Conservation (phyloP, 108 stramenopile species). For the Nitzschia sp. region DNA sequence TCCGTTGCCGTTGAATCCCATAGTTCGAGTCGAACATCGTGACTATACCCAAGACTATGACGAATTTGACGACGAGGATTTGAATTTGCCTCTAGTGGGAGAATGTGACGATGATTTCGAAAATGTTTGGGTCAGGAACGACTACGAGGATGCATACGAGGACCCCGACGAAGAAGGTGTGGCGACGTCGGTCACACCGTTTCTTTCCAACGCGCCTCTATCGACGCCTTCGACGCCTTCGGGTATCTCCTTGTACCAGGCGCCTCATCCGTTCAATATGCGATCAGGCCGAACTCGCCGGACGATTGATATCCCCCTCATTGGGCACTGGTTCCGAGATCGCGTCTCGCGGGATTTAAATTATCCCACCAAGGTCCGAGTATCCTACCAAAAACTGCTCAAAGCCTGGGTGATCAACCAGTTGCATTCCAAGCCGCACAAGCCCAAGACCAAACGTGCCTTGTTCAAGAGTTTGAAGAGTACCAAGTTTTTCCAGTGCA, state of each 20-base stretch:
- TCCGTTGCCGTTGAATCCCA: constrained; percentile 89
- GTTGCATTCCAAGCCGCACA: constrained; percentile 87
- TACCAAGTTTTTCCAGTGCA: constrained; percentile 99
- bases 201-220: constrained; percentile 60
- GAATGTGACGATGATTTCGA: constrained; percentile 74
- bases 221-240: constrained; percentile 75
- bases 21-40: constrained; percentile 75
- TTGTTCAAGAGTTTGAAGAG: constrained; percentile 96
- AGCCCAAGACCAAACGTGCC: constrained; percentile 89
- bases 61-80: constrained; percentile 78
- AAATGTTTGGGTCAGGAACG: constrained; percentile 65
- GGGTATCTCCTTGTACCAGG: constrained; percentile 96
- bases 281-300: constrained; percentile 94
- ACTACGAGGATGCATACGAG: constrained; percentile 34
- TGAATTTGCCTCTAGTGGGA: constrained; percentile 75
- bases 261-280: constrained; percentile 94
- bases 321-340: constrained; percentile 94
- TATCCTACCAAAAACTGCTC: constrained; percentile 98
- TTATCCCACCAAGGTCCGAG: constrained; percentile 98
- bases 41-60: constrained; percentile 59
- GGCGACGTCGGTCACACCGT: constrained; percentile 56
- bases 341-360: constrained; percentile 86
- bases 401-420: constrained; percentile 98
- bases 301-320: constrained; percentile 94
- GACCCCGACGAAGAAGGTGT: constrained; percentile 60